Percentiles rank a stretch among this genome's conserved stretches.
These are phyloP conservation scores for Paspalum vaginatum DNA, from an alignment of 176 grass and related monocot genomes.

Conservation along the genomic window DNA sequence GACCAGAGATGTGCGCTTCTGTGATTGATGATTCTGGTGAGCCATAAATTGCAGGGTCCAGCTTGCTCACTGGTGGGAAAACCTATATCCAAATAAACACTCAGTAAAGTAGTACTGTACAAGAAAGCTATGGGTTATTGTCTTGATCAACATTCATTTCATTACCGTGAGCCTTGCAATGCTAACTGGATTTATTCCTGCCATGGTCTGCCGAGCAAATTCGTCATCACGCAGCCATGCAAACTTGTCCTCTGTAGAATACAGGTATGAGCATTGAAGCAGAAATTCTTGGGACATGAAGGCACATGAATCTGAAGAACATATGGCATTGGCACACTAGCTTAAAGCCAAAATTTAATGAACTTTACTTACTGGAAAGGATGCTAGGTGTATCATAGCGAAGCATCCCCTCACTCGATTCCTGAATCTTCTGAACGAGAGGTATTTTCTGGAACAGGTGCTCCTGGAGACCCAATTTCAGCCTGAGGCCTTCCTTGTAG, in stretches of 20 bases:
- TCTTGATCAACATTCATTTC: not conserved
- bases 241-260: constrained; percentile 90
- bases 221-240: constrained; percentile 99
- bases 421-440: constrained; percentile 93
- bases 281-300: not conserved
- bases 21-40: constrained; percentile 83
- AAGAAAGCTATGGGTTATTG: not conserved
- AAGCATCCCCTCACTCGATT: constrained; percentile 95
- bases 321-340: constrained; percentile 1
- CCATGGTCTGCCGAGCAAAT: constrained; percentile 83
- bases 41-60: constrained; percentile 78
- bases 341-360: not conserved
- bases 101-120: constrained; percentile 21
- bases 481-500: constrained; percentile 95
- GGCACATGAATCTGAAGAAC: not conserved
- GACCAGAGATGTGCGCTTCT: constrained; percentile 64
- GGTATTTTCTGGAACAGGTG: constrained; percentile 95
- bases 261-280: not conserved
- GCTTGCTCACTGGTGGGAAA: constrained; percentile 84
- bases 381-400: constrained; percentile 94
- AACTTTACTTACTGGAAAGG: constrained; percentile 80
- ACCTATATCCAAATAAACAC: constrained; percentile 48
- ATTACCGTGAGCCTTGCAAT: constrained; percentile 82
- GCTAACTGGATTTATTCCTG: constrained; percentile 92
- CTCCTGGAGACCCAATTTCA: constrained; percentile 94